phyloP scores from a whole-genome alignment of 148 eudicot species.

The Polygonum maritimum region DNA sequence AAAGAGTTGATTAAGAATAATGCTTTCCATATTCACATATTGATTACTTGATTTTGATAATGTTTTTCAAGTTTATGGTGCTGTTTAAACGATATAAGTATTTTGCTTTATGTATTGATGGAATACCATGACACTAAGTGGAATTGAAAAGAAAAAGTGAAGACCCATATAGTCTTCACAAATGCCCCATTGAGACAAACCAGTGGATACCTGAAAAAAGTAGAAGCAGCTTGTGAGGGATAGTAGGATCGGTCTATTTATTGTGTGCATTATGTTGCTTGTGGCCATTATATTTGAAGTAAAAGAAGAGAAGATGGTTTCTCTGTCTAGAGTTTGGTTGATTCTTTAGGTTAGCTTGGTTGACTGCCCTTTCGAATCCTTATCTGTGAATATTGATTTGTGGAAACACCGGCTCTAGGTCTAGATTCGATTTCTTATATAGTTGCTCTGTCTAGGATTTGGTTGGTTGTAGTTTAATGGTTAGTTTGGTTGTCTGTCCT shows the following conservation, averaged over 20 bases:
- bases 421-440: not conserved
- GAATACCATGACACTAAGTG: not conserved
- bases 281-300: not conserved
- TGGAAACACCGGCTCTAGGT: not conserved
- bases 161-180: not conserved
- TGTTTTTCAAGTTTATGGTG: not conserved
- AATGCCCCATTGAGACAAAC: not conserved
- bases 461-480: not conserved
- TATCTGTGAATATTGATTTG: constrained; percentile 13
- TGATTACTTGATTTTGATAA: not conserved
- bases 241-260: not conserved
- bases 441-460: constrained; percentile 2
- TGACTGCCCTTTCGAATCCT: constrained; percentile 24
- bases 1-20: not conserved
- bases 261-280: not conserved
- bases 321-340: not conserved
- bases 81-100: not conserved
- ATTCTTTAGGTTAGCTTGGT: not conserved
- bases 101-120: not conserved
- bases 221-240: not conserved
- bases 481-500: not conserved
- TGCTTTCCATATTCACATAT: not conserved
- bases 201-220: not conserved
- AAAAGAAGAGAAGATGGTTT: constrained; percentile 2
- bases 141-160: not conserved